These are phyloP conservation scores for Aquanectria penicillioides DNA, from an alignment of 2,329 filamentous ascomycete species.

Conservation along the genomic window DNA sequence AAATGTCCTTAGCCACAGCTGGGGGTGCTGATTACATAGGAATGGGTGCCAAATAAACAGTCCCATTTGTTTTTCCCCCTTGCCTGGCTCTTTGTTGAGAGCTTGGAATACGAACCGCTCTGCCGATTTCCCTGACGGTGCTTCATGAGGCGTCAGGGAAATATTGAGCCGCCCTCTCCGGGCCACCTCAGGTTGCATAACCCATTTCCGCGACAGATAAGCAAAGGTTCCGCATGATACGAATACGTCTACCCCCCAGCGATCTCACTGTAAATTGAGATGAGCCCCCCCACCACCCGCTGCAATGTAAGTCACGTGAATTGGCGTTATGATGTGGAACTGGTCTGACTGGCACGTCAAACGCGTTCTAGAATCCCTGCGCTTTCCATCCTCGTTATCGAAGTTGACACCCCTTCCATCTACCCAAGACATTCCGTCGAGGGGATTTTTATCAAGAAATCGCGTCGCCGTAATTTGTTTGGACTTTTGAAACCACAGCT, in stretches of 20 bases:
- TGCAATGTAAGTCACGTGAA: conserved; percentile 33
- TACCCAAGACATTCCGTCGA: conserved; percentile 5
- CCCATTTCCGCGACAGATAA: no score
- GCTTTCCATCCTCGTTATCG: not conserved
- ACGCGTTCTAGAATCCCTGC: conserved; percentile 29
- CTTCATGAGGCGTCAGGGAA: not conserved
- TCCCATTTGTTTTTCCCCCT: not conserved
- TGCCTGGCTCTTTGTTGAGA: not conserved
- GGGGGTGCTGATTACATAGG: no score
- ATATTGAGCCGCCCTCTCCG: conserved; percentile 5
- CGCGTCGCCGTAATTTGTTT: not conserved
- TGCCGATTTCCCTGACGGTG: not conserved
- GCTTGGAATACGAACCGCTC: conserved; percentile 4
- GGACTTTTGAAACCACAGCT: not conserved
- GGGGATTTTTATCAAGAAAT: not conserved
- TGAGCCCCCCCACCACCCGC: conserved; percentile 12
- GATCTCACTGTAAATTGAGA: conserved; percentile 19
- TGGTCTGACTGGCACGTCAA: conserved; percentile 7
- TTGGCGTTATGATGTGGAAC: conserved; percentile 32
- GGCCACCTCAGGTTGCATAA: conserved; percentile 21
- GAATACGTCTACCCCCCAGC: conserved; percentile 12
- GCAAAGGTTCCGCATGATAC: no score
- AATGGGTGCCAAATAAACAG: no score
- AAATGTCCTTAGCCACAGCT: no score
- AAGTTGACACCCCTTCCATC: conserved; percentile 16